These are phyloP conservation scores for Excoecaria cochinchinensis DNA, from an alignment of 345 rosid genomes.

Conservation along the genomic window DNA sequence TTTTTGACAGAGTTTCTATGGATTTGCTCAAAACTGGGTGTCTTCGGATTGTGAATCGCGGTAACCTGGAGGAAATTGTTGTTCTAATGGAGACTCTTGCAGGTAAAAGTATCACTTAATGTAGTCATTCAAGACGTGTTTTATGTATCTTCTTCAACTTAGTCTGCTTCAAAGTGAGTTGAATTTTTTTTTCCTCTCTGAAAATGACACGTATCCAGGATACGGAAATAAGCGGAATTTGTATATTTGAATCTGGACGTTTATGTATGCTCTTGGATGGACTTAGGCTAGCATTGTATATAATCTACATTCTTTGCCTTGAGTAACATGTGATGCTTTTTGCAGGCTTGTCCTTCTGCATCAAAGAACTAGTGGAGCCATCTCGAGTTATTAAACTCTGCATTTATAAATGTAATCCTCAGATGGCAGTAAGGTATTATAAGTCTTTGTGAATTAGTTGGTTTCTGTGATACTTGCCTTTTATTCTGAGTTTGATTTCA, in stretches of 20 bases:
- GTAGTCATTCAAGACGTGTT: too few species aligned
- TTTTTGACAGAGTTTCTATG: conserved; percentile 43
- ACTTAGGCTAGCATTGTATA: background rate
- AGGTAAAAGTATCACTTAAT: conserved; percentile 34
- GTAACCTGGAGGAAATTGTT: conserved; percentile 53
- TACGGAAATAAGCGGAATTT: too few species aligned
- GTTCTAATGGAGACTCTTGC: conserved; percentile 67
- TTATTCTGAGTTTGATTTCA: background rate
- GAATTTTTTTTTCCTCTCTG: background rate
- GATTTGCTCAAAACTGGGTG: conserved; percentile 53
- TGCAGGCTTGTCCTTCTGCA: conserved; percentile 61
- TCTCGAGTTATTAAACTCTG: conserved; percentile 50
- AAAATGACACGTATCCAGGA: too few species aligned
- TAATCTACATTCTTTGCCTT: background rate
- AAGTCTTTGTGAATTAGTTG: conserved; percentile 5
- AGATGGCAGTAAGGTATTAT: conserved; percentile 70
- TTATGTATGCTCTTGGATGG: background rate
- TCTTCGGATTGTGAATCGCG: conserved; percentile 45
- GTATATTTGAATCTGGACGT: too few species aligned
- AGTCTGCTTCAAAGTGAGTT: background rate
- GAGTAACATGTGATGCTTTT: conserved; percentile 23
- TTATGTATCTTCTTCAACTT: background rate
- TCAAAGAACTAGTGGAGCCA: conserved; percentile 65
- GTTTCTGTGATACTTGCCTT: background rate
- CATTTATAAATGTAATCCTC: conserved; percentile 53